These are phyloP conservation scores for Phytophthora foliorum DNA, from an alignment of 352 stramenopile genomes.

Conservation along the genomic window DNA sequence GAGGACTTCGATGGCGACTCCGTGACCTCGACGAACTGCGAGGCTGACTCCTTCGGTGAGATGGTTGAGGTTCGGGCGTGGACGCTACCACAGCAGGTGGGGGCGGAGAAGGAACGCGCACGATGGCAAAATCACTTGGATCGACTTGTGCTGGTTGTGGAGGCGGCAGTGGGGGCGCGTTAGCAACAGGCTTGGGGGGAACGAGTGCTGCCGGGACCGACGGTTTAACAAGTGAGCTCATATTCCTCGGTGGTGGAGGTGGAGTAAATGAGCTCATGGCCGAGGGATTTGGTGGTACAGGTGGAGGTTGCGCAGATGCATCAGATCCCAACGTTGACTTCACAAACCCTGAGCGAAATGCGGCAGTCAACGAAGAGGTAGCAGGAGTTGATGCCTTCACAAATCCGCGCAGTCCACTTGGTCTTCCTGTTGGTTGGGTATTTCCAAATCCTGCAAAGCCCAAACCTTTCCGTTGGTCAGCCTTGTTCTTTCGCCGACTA, in stretches of 20 bases:
- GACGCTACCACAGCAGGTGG: conserved; percentile 6
- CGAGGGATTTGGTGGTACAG: not conserved
- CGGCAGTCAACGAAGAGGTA: conserved; percentile 14
- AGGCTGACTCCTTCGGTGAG: conserved; percentile 13
- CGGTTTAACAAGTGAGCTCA: not conserved
- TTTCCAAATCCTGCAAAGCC: conserved; percentile 51
- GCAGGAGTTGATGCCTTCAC: conserved; percentile 37
- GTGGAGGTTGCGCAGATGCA: conserved; percentile 1
- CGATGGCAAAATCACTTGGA: not conserved
- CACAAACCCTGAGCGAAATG: conserved; percentile 49
- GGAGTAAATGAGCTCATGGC: conserved; percentile 1
- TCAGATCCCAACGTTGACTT: conserved; percentile 42
- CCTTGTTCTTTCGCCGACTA: conserved; percentile 64
- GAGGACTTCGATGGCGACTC: conserved; percentile 25
- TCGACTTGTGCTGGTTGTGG: conserved; percentile 8
- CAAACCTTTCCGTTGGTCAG: conserved; percentile 75
- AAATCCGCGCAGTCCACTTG: conserved; percentile 33
- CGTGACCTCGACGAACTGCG: conserved; percentile 21
- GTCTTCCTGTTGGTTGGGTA: conserved; percentile 11
- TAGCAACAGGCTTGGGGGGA: not conserved
- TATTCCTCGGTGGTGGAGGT: not conserved
- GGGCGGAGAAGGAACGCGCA: conserved; percentile 18
- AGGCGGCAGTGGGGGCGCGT: not conserved
- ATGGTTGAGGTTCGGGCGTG: conserved; percentile 4
- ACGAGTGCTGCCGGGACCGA: not conserved